A percentile compares a stretch with the other conserved stretches of the same genome.
phyloP scores from a whole-genome alignment of 176 grass and related monocot genomes.

The Aegilops longissima region DNA sequence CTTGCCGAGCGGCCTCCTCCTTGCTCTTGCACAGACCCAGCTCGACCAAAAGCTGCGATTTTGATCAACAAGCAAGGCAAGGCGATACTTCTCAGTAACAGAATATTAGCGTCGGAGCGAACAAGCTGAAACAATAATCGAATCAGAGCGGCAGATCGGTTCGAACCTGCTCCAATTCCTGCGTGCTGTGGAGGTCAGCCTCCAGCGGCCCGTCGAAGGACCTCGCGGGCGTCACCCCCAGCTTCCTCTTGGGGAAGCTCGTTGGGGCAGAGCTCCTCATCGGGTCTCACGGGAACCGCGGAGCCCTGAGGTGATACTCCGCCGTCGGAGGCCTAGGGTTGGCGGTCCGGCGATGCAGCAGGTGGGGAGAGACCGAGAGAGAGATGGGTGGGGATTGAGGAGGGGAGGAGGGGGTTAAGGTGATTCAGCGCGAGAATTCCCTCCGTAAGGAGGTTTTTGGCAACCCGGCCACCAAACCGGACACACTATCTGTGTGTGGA shows the following conservation, averaged over 20 bases:
- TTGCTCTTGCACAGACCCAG: conserved; percentile 53
- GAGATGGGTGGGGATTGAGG: no score
- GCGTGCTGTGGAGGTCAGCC: conserved; percentile 56
- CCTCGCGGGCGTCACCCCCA: not conserved
- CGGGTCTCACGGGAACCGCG: not conserved
- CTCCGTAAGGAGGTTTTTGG: no score
- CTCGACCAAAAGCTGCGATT: conserved; percentile 57
- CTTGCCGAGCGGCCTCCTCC: conserved; percentile 59
- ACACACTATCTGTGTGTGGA: no score
- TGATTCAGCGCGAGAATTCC: no score
- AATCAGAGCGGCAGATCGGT: not conserved
- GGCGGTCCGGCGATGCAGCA: not conserved
- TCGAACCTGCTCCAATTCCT: conserved; percentile 55
- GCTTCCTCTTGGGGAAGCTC: not conserved
- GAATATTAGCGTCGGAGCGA: not conserved
- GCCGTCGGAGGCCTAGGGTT: not conserved
- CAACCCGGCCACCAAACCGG: no score
- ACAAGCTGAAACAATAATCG: not conserved
- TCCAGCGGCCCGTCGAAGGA: conserved; percentile 59
- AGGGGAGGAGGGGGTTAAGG: no score
- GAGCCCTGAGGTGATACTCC: not conserved
- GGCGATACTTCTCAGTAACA: not conserved
- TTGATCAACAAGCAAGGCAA: not conserved
- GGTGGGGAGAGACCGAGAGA: not conserved
- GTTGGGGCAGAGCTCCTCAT: not conserved